Base-by-base conservation (phyloP, 169 alveolate species). In the Neospora caninum region DNA sequence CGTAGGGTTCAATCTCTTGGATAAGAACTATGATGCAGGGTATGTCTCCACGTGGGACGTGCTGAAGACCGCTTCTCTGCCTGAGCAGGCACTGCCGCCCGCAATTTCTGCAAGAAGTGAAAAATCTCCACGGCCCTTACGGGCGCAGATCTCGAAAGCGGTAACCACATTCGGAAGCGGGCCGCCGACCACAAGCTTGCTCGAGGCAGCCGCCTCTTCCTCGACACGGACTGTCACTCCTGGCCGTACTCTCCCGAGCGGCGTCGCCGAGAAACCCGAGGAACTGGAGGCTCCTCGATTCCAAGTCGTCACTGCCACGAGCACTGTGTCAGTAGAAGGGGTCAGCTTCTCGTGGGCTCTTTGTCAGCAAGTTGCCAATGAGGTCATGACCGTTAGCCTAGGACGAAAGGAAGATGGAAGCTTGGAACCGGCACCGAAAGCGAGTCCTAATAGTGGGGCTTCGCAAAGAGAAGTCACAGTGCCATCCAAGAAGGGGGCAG, bases 81-180 rank as follows among this genome's bases (percentile, higher is more conserved):
- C 89, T 10, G 69, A 25, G 41, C 38, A 6, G 67, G 38, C 9
- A 25, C 89, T 36, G 29, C 89, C 89, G 6, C 69, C 89, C 41
- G 34, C 86, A 82, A 4, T 1, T 20, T 82, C 89, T 41, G 41
- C 58, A 25, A 41, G 67, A 82, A 1, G 58, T 10, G 89, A 39
- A 82, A 42, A 20, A 42, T 16, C n/a, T 2, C 38, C 42, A 7
- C 67, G 42, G 39, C 69, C 38, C 38, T 49, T 49, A 34, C 89
- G 89, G n/a, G 89, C 41, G 67, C 89, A 82, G 58, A 82, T 82
- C 38, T 39, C 89, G n/a, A 20, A 82, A 39, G 67, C 89, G 36
- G 89, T 82, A 41, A 42, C 67, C n/a, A 82, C 58, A 10, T 82
- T 82, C 41, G 89, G 89, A 20, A 43, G 27, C 31, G 78, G 78